These are phyloP conservation scores for Leptographium procerum DNA, from an alignment of 2,329 filamentous ascomycete genomes.

Conservation along the genomic window DNA sequence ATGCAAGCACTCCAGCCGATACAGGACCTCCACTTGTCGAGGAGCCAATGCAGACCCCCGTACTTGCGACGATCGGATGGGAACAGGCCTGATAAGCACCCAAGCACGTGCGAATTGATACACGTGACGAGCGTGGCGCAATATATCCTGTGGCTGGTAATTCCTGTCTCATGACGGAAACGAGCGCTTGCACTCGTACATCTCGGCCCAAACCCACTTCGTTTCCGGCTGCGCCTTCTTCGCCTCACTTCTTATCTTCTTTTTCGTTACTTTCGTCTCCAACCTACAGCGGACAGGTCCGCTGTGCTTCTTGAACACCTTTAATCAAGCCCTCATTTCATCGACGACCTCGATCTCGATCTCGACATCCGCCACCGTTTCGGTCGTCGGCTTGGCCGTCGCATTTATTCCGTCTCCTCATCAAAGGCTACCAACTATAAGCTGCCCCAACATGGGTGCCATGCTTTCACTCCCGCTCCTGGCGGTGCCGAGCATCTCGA, in stretches of 20 bases:
- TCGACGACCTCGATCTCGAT: background rate
- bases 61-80: background rate
- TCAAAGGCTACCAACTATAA: background rate
- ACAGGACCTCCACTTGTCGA: background rate
- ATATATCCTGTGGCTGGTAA: background rate
- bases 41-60: background rate
- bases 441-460: conserved; percentile 66
- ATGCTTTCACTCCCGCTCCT: conserved; percentile 81
- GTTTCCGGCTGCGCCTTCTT: no score
- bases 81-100: background rate
- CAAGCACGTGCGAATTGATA: background rate
- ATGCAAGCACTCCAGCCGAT: background rate
- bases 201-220: background rate
- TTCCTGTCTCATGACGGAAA: background rate
- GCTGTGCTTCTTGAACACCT: background rate
- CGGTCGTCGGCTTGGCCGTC: background rate
- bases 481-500: conserved; percentile 74
- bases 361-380: background rate
- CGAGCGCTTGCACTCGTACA: no score
- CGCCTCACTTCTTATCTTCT: background rate
- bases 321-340: background rate
- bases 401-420: background rate
- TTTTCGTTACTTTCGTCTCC: background rate
- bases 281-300: background rate
- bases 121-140: background rate